Evolutionary conservation across 2,329 filamentous ascomycete genomes (phyloP), one percentile per base, ranked within the genome.

Genomic region (Escovopsis sp.): DNA sequence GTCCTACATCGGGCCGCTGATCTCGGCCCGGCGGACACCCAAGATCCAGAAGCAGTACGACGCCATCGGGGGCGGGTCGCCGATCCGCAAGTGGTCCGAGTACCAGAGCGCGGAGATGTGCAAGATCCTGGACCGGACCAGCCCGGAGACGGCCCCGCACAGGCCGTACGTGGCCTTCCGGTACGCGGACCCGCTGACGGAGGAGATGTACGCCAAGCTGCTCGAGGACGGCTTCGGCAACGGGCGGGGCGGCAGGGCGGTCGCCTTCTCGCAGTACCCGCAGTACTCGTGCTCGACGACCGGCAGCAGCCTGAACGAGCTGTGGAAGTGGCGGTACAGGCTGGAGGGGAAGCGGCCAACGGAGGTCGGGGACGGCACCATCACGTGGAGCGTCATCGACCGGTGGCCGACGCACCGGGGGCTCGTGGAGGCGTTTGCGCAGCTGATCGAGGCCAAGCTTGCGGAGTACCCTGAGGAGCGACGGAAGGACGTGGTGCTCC

Each of bases 241-340:
- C 35, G 87, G 88, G 4, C 84, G 76, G 41, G 87, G 87, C n/a
- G 88, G 88, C 3, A 73, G 90, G 39, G 90, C 92, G 2, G 86
- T 98, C 4, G 90, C 90, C 2, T 98, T 98, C 53, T 94, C 88
- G 19, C 90, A 98, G 58, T 98, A 98, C 50, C 90, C 90, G 2
- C 90, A 98, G 56, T 98, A 98, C 60, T 94, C 85, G 15, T 98
- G 92, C 62, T 94, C 86, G 15, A 98, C 90, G 2, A 98, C 90
- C 0, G 90, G 90, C 16, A 94, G 85, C 57, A 94, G 85, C 42
- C 62, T 98, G 38, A 98, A 98, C 51, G 90, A 98, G 61, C 62
- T 98, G 26, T 98, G 90, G 90, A 94, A 92, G 61, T 94, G 87
- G 86, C 72, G 87, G 43, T 81, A 85, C 51, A 68, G 85, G 42